phyloP scores from a whole-genome alignment of 2,329 filamentous ascomycete genomes.

The Colletotrichum chrysophilum region DNA sequence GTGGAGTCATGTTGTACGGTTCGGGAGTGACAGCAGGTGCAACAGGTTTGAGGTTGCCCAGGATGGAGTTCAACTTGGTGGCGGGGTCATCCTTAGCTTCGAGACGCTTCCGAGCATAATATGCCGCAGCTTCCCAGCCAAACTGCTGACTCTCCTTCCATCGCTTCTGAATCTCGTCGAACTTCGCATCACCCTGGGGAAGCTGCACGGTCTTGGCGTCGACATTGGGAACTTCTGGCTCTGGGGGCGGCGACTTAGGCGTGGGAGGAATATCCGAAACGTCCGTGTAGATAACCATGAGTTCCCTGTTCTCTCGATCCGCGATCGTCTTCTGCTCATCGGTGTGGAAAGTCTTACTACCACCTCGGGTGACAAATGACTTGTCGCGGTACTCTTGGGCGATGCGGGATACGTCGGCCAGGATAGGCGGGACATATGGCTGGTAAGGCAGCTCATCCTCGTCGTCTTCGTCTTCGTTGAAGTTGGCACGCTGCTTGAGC shows the following conservation, averaged over 20 bases:
- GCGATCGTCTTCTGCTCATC: slow-evolving; percentile 61
- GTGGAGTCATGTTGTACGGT: slow-evolving; percentile 24
- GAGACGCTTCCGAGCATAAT: slow-evolving; percentile 48
- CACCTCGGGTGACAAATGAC: slow-evolving; percentile 60
- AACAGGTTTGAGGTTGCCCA: slow-evolving; percentile 29
- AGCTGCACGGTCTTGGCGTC: slow-evolving; percentile 38
- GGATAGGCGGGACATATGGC: slow-evolving; percentile 55
- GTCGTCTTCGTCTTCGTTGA: slow-evolving; percentile 61
- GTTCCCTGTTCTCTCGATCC: slow-evolving; percentile 61
- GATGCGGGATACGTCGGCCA: slow-evolving; percentile 52
- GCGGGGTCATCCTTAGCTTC: slow-evolving; percentile 40
- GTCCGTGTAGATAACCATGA: slow-evolving; percentile 66
- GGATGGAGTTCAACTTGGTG: slow-evolving; percentile 44
- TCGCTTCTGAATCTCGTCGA: slow-evolving; percentile 54
- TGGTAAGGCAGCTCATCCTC: slow-evolving; percentile 58
- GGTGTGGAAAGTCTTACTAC: slow-evolving; percentile 54
- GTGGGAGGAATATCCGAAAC: slow-evolving; percentile 59
- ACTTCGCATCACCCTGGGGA: slow-evolving; percentile 43
- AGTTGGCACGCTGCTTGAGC: slow-evolving; percentile 57
- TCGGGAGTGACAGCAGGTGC: slow-evolving; percentile 13
- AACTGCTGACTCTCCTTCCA: slow-evolving; percentile 52
- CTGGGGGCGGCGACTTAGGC: slow-evolving; percentile 57
- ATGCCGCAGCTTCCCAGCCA: slow-evolving; percentile 46
- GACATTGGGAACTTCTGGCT: slow-evolving; percentile 27
- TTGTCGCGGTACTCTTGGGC: slow-evolving; percentile 50